These are phyloP conservation scores for Salvia sclarea DNA, from an alignment of 305 asterid genomes.

Conservation along the genomic window DNA sequence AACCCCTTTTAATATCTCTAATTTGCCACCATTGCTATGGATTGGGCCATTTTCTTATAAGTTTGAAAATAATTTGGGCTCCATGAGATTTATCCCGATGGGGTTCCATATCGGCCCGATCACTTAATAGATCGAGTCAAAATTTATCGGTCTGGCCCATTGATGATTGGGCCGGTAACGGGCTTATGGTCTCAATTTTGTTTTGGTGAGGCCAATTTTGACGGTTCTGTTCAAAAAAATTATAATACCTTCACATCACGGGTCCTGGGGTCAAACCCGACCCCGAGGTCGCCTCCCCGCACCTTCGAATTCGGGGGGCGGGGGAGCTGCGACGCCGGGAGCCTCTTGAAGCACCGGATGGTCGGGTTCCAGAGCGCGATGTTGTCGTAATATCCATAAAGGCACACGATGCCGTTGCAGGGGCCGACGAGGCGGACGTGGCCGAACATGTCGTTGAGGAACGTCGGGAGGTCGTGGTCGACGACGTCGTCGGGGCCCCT, in stretches of 20 bases:
- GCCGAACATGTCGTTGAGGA: conserved; percentile 47
- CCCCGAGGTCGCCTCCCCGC: conserved; percentile 54
- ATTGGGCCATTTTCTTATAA: too few species aligned
- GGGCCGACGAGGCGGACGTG: conserved; percentile 58
- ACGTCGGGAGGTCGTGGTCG: conserved; percentile 41
- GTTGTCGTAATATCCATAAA: conserved; percentile 52
- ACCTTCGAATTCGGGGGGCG: conserved; percentile 40
- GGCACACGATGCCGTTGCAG: conserved; percentile 51
- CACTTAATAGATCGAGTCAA: too few species aligned
- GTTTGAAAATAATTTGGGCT: too few species aligned
- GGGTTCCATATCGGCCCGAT: too few species aligned
- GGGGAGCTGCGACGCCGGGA: conserved; percentile 37
- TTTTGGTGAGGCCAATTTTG: too few species aligned
- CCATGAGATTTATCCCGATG: too few species aligned
- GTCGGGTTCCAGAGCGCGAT: conserved; percentile 59
- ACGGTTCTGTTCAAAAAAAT: too few species aligned
- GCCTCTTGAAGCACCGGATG: conserved; percentile 39
- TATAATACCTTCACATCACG: conserved; percentile 43
- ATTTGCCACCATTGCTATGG: too few species aligned
- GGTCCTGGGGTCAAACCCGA: conserved; percentile 46
- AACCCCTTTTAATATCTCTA: too few species aligned
- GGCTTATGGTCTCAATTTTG: too few species aligned
- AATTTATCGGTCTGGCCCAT: too few species aligned
- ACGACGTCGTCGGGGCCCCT: conserved; percentile 17
- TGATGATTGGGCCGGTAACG: too few species aligned